These are phyloP conservation scores for Spirogloea muscicola DNA, from an alignment of 139 green algal genomes.

Conservation along the genomic window DNA sequence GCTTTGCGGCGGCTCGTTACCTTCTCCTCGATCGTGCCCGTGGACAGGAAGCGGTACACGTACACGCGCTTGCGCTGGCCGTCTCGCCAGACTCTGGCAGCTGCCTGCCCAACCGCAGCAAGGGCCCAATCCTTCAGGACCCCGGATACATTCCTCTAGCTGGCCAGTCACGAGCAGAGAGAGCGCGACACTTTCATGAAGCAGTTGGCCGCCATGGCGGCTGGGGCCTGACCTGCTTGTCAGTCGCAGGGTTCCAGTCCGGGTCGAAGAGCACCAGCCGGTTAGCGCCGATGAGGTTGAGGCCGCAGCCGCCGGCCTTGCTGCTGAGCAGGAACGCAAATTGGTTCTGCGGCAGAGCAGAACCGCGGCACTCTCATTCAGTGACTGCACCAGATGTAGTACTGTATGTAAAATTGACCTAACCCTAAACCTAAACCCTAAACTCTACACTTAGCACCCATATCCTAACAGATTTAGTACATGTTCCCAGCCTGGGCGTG, in stretches of 20 bases:
- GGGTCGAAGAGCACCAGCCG: constrained; percentile 85
- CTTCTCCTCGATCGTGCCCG: constrained; percentile 98
- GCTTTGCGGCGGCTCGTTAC: constrained; percentile 2
- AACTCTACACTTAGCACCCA: no score
- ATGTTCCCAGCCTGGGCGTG: no score
- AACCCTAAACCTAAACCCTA: no score
- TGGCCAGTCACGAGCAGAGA: no score
- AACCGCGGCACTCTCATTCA: background rate
- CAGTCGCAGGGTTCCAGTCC: constrained; percentile 89
- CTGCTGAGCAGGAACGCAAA: constrained; percentile 96
- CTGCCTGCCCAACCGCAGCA: constrained; percentile 49
- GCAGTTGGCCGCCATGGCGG: no score
- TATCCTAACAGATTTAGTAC: no score
- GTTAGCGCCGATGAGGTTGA: constrained; percentile 97
- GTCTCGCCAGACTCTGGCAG: constrained; percentile 90
- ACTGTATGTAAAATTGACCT: no score
- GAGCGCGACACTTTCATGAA: no score
- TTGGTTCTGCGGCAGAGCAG: constrained; percentile 52
- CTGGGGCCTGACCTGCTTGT: constrained; percentile 71
- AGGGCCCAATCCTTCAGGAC: no score
- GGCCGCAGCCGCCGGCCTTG: constrained; percentile 92
- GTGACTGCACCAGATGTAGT: background rate
- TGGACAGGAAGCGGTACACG: constrained; percentile 93
- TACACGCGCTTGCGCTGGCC: constrained; percentile 94
- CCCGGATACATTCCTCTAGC: no score